Conservation (phyloP, 1,284 basidiomycete species). For the Sanguinoderma infundibulare region DNA sequence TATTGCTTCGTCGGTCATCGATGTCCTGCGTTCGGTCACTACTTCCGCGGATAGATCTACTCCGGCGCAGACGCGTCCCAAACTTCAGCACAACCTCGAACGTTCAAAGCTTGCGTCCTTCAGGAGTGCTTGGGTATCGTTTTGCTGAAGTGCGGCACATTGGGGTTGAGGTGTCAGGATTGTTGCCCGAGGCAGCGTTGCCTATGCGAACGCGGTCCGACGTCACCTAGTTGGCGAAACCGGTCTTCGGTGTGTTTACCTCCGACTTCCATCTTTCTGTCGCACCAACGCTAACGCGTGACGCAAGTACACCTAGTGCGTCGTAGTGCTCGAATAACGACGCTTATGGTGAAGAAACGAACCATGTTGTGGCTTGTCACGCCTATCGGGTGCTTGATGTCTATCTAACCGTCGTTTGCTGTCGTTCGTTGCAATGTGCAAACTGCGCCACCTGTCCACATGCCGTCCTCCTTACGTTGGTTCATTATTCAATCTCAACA, state of each 20-base stretch:
- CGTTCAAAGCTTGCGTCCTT: no score
- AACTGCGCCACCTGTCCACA: no score
- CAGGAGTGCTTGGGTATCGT: no score
- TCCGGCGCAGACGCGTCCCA: no score
- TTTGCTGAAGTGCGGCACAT: no score
- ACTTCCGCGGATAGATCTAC: no score
- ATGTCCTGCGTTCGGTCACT: no score
- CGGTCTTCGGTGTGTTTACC: not conserved
- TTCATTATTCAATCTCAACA: not conserved
- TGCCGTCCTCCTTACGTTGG: no score
- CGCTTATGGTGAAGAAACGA: not conserved
- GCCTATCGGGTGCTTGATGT: not conserved
- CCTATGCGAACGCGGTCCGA: not conserved
- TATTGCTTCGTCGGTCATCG: no score
- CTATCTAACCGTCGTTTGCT: not conserved
- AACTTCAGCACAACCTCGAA: no score
- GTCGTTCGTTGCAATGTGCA: not conserved
- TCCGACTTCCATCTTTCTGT: not conserved
- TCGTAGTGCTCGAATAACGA: not conserved
- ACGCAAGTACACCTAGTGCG: not conserved
- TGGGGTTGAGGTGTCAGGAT: not conserved
- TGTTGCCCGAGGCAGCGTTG: not conserved
- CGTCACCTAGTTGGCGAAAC: not conserved
- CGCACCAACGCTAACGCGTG: not conserved
- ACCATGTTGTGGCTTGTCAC: not conserved